Base-by-base conservation (phyloP, 2,329 filamentous ascomycete genomes). In the Mycogone perniciosa region DNA sequence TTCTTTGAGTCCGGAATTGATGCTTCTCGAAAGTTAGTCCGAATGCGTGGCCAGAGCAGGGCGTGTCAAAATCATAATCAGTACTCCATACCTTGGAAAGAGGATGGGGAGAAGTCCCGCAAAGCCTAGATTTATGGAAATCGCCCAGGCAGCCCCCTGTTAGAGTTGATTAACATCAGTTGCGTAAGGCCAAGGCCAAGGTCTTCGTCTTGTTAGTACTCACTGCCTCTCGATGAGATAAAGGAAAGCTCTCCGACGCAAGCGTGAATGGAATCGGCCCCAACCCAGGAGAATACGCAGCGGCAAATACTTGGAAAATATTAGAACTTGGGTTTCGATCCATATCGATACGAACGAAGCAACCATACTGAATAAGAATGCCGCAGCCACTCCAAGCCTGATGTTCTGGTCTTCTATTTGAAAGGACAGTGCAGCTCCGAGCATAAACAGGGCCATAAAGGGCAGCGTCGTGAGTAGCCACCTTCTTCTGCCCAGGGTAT, bases 261-360 rank as follows among this genome's bases (percentile, higher is more conserved):
- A 77, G 64, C 2, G 73, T 77, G 44, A 76, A 77, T 0, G 74
- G 72, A 8, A 76, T 76, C 0, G 75, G 75, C 0, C 74, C 74
- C 53, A 67, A 42, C 7, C 60, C 61, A 6, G 72, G 72, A 1
- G 71, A 71, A 54, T 75, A 75, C 1, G 64, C 66, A 0, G 70
- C 67, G 1, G 70, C 64, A 46, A 74, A 74, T 4, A 73, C 63
- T 66, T 5, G 2, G 7, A 11, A 3, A n/a, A 5, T 0, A 6
- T 61, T 20, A 60, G 50, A 31, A 7, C 8, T 4, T n/a, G n/a
- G 6, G 2, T 26, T 33, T 11, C 9, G 6, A 5, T 29, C 8
- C 10, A 10, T 2, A 10, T 6, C 2, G 27, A 26, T 11, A 7
- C 27, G 13, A 10, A 9, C 2, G 27, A n/a, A 27, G 9, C 27